Conservation (phyloP, 176 grass and related monocot species). For the Avena atlantica region DNA sequence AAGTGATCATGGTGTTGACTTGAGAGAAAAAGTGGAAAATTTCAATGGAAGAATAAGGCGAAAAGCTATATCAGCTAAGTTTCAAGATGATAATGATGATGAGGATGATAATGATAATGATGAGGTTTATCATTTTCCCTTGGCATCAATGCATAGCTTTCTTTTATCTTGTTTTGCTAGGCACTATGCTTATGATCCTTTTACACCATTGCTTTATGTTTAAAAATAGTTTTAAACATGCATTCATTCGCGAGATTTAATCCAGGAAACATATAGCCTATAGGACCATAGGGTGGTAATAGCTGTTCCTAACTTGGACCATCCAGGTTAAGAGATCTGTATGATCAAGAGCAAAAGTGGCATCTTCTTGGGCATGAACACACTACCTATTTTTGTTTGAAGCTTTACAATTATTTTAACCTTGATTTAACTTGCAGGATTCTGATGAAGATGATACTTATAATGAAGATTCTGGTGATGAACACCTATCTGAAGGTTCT, state of each 20-base stretch:
- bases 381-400: conserved; percentile 37
- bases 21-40: conserved; percentile 76
- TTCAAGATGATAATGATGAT: conserved; percentile 64
- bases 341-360: conserved; percentile 8
- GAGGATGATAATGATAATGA: conserved; percentile 8
- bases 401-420: conserved; percentile 27
- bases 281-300: conserved; percentile 9
- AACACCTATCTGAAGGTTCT: conserved; percentile 65
- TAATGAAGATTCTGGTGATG: conserved; percentile 59
- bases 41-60: conserved; percentile 75
- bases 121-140: conserved; percentile 40
- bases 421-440: conserved; percentile 53
- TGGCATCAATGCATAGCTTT: conserved; percentile 37
- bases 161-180: conserved; percentile 20
- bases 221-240: conserved; percentile 20
- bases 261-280: not conserved
- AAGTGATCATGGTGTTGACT: conserved; percentile 46
- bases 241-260: conserved; percentile 26
- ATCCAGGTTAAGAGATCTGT: not conserved
- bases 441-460: conserved; percentile 55
- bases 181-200: conserved; percentile 19
- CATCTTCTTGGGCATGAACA: conserved; percentile 2
- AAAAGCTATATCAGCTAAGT: conserved; percentile 81
- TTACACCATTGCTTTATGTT: conserved; percentile 27
- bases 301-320: not conserved